Evolutionary conservation across 306 rosid genomes (phyloP), one percentile per base, ranked within the genome.

Genomic region (Vigna reflexopilosa): DNA sequence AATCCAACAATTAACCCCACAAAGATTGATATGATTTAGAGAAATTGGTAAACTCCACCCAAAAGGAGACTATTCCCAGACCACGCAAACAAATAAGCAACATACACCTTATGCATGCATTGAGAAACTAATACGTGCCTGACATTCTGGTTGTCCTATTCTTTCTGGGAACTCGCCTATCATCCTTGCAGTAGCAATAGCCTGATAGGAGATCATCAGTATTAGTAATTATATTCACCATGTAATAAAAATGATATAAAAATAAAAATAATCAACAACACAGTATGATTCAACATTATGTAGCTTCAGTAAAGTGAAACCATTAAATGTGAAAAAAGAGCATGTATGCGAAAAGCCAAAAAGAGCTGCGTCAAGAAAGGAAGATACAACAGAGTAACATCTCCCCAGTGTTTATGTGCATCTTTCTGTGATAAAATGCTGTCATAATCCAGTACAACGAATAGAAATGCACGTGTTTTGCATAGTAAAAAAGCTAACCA

Each of bases 81-180:
- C 57, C 70, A 72, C 44, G 70, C 54, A 50, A 44, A 72, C 66
- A 63, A 77, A 44, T 44, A 81, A 61, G 73, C 52, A 73, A 66
- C 32, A 22, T 73, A 81, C 67, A 61, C 9, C 66, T 26, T 47
- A 57, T n/a, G 62, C 24, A 30, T 12, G 36, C 49, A 61, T 67
- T 63, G 47, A 76, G 84, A 79, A 78, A 67, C 30, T 84, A 77
- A 70, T 55, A 88, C 96, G 55, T 90, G 83, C 98, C 97, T 94
- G 98, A 79, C 98, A 94, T 85, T 91, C 98, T 12, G 94, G 94
- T 62, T 94, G 98, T 70, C 98, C 98, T 38, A 86, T 73, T 86
- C 98, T 89, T 88, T 94, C 97, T 9, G 98, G 98, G 82, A 86
- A 87, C 82, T 94, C 98, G 54, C 98, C 98, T 66, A 85, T 94